phyloP scores from a whole-genome alignment of 768 basidiomycete species.

The Amanita pallidorosea region DNA sequence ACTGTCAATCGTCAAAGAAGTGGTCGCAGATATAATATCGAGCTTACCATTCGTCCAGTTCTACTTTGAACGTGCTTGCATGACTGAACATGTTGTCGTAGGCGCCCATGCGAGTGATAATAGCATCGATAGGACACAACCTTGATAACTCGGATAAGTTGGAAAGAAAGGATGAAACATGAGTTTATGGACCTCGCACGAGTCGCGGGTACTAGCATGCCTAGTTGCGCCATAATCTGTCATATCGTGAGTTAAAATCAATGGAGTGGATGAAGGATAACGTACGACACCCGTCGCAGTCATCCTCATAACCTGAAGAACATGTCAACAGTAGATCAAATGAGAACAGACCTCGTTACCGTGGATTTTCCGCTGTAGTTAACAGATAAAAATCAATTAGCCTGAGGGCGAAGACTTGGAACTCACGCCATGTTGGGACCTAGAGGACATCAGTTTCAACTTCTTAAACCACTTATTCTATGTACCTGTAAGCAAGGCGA shows the following conservation, averaged over 20 bases:
- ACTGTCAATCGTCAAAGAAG: conserved; percentile 26
- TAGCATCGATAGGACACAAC: conserved; percentile 81
- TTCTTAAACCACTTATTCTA: conserved; percentile 1
- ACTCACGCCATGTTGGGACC: conserved; percentile 85
- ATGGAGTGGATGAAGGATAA: background rate
- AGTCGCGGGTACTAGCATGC: conserved; percentile 88
- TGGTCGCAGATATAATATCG: background rate
- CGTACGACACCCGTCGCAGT: conserved; percentile 84
- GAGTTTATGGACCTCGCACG: conserved; percentile 51
- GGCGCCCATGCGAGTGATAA: conserved; percentile 96
- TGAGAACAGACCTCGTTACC: conserved; percentile 12
- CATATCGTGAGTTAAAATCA: conserved; percentile 2
- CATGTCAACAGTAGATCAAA: background rate
- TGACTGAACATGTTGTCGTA: conserved; percentile 97
- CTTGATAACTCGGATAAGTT: conserved; percentile 24
- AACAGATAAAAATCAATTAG: conserved; percentile 3
- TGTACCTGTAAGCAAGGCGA: conserved; percentile 80
- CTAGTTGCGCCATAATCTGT: conserved; percentile 88
- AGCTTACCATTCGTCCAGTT: conserved; percentile 87
- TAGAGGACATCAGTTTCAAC: conserved; percentile 13
- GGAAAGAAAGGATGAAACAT: background rate
- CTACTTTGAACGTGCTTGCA: conserved; percentile 96
- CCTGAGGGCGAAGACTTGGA: background rate
- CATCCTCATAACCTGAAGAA: conserved; percentile 76
- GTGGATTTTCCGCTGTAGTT: conserved; percentile 26